phyloP scores from a whole-genome alignment of 2,329 filamentous ascomycete genomes.

The Clarireedia monteithiana region DNA sequence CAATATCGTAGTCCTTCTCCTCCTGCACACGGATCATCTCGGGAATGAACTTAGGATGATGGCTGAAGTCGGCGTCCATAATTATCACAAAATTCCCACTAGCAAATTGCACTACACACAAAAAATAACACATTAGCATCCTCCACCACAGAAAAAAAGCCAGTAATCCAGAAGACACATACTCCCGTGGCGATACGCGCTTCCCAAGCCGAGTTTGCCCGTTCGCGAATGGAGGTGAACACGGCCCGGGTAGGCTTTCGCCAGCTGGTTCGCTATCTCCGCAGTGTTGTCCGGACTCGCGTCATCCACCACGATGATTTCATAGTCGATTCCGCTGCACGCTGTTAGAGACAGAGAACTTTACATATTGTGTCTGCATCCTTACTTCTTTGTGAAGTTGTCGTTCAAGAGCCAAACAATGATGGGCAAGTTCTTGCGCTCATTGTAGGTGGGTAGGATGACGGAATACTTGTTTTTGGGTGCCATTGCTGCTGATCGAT shows the following conservation, averaged over 20 bases:
- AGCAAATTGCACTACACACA: constrained; percentile 57
- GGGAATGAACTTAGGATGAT: constrained; percentile 98
- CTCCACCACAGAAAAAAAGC: too few species aligned
- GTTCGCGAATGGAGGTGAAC: constrained; percentile 80
- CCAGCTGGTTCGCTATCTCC: constrained; percentile 81
- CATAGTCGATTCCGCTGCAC: constrained; percentile 82
- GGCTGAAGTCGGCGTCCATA: constrained; percentile 99
- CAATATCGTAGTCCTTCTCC: constrained; percentile 80
- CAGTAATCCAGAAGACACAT: too few species aligned
- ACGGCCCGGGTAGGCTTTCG: constrained; percentile 72
- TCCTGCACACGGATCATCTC: constrained; percentile 82
- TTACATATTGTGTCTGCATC: background rate
- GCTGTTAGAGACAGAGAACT: background rate
- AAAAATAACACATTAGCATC: too few species aligned
- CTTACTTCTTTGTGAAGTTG: constrained; percentile 83
- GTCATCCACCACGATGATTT: constrained; percentile 97
- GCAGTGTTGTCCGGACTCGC: constrained; percentile 94
- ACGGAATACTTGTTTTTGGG: constrained; percentile 82
- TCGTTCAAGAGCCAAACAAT: constrained; percentile 89
- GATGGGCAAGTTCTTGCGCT: constrained; percentile 93
- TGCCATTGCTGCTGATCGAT: constrained; percentile 12
- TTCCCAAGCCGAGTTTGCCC: constrained; percentile 47
- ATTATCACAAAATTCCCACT: constrained; percentile 97
- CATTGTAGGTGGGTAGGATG: constrained; percentile 97
- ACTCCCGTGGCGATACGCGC: constrained; percentile 25